Evolutionary conservation across 225 moss, liverwort and hornwort species (phyloP).

Genomic region (Bryum argenteum): DNA sequence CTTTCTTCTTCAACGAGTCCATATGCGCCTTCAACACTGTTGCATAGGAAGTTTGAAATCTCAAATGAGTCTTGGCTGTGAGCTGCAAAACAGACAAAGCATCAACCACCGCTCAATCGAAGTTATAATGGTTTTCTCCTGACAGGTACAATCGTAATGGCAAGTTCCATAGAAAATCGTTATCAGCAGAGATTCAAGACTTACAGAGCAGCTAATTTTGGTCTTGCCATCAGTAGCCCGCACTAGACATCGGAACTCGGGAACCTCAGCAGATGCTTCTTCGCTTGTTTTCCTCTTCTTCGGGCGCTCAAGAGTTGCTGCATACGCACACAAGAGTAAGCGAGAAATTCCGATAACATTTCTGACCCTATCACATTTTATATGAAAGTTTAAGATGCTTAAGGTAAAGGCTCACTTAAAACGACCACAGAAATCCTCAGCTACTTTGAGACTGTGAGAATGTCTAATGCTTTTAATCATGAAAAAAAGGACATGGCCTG

Average conservation of each 20-base stretch:
- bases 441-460: background rate
- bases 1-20: slow-evolving; percentile 72
- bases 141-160: background rate
- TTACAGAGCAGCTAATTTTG: slow-evolving; percentile 67
- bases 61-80: slow-evolving; percentile 64
- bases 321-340: slow-evolving; percentile 8
- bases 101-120: background rate
- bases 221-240: slow-evolving; percentile 73
- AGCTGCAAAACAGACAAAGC: slow-evolving; percentile 42
- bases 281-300: slow-evolving; percentile 47
- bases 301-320: slow-evolving; percentile 58
- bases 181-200: slow-evolving; percentile 16
- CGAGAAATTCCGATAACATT: background rate
- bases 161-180: background rate
- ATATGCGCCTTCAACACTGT: slow-evolving; percentile 74
- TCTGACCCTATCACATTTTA: background rate
- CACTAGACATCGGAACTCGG: slow-evolving; percentile 58
- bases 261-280: slow-evolving; percentile 37
- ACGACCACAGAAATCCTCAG: background rate
- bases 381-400: background rate
- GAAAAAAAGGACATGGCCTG: background rate
- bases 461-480: background rate
- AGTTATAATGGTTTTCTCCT: background rate
- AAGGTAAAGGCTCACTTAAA: background rate
- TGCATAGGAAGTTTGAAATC: slow-evolving; percentile 67